These are phyloP conservation scores for Sclerotinia subarctica DNA, from an alignment of 2,329 filamentous ascomycete species.

Conservation along the genomic window DNA sequence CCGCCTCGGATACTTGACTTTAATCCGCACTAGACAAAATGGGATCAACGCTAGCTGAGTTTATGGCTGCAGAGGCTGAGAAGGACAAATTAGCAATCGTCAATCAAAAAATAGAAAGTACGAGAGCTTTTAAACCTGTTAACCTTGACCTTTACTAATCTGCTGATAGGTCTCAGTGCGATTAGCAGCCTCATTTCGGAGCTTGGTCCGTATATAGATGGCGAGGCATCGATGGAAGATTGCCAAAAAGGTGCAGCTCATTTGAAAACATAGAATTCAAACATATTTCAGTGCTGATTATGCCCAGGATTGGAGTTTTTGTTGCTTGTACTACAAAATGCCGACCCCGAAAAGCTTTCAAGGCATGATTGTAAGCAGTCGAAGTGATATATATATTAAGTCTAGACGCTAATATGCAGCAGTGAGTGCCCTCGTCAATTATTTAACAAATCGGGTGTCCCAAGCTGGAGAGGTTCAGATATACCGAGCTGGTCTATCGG, in stretches of 20 bases:
- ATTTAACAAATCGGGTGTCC: slow-evolving; percentile 24
- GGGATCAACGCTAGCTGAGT: slow-evolving; percentile 10
- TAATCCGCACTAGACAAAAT: not conserved
- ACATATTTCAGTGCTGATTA: slow-evolving; percentile 18
- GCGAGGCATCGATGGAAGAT: slow-evolving; percentile 23
- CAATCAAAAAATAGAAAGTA: slow-evolving; percentile 20
- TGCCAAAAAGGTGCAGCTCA: slow-evolving; percentile 27
- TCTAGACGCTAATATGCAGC: slow-evolving; percentile 7
- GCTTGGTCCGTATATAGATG: slow-evolving; percentile 18
- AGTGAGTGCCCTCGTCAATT: slow-evolving; percentile 30
- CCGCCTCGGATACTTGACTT: not conserved
- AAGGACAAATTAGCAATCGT: slow-evolving; percentile 12
- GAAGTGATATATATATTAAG: not conserved
- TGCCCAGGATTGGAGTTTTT: slow-evolving; percentile 26
- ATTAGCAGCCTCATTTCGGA: slow-evolving; percentile 12
- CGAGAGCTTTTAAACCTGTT: not conserved
- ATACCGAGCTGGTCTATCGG: slow-evolving; percentile 20
- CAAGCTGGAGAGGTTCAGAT: slow-evolving; percentile 17
- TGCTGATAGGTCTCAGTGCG: not conserved
- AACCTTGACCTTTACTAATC: not conserved
- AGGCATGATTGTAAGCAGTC: slow-evolving; percentile 26
- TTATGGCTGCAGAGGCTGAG: slow-evolving; percentile 17
- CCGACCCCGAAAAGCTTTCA: slow-evolving; percentile 21
- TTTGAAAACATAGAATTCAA: not conserved
- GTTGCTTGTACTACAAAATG: slow-evolving; percentile 22